Percentiles rank a stretch among this genome's conserved stretches.
Conservation (phyloP, 1,284 basidiomycete genomes). For the Rhizoctonia solani region DNA sequence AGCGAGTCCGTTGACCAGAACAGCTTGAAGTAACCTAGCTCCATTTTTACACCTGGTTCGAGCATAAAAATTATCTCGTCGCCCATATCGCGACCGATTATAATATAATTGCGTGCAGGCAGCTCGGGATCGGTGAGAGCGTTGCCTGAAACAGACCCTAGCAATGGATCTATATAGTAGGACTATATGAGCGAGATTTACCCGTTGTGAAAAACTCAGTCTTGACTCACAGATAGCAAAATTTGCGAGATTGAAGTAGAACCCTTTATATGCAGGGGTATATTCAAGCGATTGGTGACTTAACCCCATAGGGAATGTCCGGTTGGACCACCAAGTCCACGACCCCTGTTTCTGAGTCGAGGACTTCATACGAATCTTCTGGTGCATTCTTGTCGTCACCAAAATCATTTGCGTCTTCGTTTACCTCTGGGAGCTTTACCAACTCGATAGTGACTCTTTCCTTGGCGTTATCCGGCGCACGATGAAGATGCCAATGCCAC, state of each 20-base stretch:
- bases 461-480: conserved; percentile 45
- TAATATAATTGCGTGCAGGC: background rate
- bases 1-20: conserved; percentile 30
- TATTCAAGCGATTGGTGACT: conserved; percentile 50
- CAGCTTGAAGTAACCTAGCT: conserved; percentile 26
- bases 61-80: conserved; percentile 7
- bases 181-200: background rate
- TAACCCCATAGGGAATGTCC: conserved; percentile 48
- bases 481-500: conserved; percentile 48
- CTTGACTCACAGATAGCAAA: conserved; percentile 48
- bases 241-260: conserved; percentile 54
- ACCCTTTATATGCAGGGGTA: conserved; percentile 55
- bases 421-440: conserved; percentile 26
- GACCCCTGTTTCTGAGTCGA: conserved; percentile 47
- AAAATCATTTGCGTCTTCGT: conserved; percentile 14
- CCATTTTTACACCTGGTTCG: background rate
- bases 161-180: background rate
- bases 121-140: conserved; percentile 5
- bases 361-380: background rate
- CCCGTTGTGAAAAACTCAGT: background rate
- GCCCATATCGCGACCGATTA: conserved; percentile 1
- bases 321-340: conserved; percentile 47
- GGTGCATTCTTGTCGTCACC: background rate
- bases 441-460: conserved; percentile 39
- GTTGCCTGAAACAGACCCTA: too few species aligned